phyloP scores from a whole-genome alignment of 345 rosid genomes.

The Hypericum perforatum region DNA sequence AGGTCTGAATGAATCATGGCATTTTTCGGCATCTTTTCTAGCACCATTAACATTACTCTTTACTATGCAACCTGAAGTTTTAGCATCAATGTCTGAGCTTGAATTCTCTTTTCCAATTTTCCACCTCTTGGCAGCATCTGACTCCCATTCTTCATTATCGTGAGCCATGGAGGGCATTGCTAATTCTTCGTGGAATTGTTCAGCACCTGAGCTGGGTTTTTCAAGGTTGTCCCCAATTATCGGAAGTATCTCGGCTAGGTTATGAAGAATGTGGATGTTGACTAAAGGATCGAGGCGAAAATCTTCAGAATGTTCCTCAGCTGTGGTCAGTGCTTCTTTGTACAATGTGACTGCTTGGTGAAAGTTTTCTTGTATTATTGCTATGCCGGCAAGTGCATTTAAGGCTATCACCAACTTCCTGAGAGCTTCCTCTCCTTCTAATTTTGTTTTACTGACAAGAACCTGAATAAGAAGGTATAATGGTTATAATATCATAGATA shows the following conservation, averaged over 20 bases:
- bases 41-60: slow-evolving; percentile 24
- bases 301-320: slow-evolving; percentile 65
- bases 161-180: slow-evolving; percentile 28
- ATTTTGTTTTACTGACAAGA: slow-evolving; percentile 84
- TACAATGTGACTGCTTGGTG: slow-evolving; percentile 60
- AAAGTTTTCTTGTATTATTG: slow-evolving; percentile 60
- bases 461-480: slow-evolving; percentile 37
- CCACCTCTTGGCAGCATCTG: slow-evolving; percentile 39
- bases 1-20: slow-evolving; percentile 11
- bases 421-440: slow-evolving; percentile 91
- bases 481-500: slow-evolving; percentile 6
- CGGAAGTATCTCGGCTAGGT: slow-evolving; percentile 67
- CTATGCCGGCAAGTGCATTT: slow-evolving; percentile 90
- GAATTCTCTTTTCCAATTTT: slow-evolving; percentile 25
- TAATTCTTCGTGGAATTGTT: slow-evolving; percentile 24
- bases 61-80: slow-evolving; percentile 14
- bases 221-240: slow-evolving; percentile 21
- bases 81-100: slow-evolving; percentile 19
- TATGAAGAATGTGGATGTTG: slow-evolving; percentile 88
- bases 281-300: slow-evolving; percentile 82
- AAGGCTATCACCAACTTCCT: slow-evolving; percentile 73
- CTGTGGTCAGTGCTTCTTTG: slow-evolving; percentile 60
- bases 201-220: slow-evolving; percentile 20
- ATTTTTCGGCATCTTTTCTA: slow-evolving; percentile 25
- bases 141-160: slow-evolving; percentile 19